A percentile compares a stretch with the other conserved stretches of the same genome.
Evolutionary conservation across 1,284 basidiomycete genomes (phyloP).

Genomic region (Tremellales sp.): DNA sequence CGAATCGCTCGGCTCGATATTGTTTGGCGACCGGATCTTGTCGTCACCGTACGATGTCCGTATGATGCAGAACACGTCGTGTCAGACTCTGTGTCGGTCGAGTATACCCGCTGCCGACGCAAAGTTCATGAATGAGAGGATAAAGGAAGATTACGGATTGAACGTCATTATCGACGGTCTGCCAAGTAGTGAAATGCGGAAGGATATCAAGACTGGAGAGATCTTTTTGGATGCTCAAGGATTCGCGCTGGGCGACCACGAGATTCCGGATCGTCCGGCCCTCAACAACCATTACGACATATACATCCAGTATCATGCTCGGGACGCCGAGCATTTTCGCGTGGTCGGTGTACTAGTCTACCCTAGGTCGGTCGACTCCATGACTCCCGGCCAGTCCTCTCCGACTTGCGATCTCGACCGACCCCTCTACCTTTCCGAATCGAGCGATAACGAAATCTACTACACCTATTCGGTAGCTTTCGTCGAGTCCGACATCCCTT

Average conservation of each 20-base stretch:
- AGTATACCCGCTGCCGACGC: conserved; percentile 67
- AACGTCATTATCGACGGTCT: conserved; percentile 95
- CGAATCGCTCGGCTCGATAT: conserved; percentile 85
- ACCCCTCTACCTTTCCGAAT: conserved; percentile 63
- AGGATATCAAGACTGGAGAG: conserved; percentile 69
- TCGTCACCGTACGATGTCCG: conserved; percentile 71
- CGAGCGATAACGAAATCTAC: conserved; percentile 62
- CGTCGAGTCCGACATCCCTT: conserved; percentile 80
- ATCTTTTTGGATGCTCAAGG: conserved; percentile 78
- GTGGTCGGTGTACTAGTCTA: conserved; percentile 90
- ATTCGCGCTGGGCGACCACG: conserved; percentile 45
- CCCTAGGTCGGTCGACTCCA: conserved; percentile 57
- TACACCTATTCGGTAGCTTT: conserved; percentile 90
- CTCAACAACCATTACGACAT: conserved; percentile 79
- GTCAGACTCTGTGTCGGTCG: conserved; percentile 68
- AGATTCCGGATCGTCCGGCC: conserved; percentile 57
- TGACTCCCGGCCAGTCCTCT: conserved; percentile 19
- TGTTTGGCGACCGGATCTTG: conserved; percentile 95
- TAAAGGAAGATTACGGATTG: conserved; percentile 86
- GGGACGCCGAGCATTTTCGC: conserved; percentile 64
- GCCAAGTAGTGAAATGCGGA: conserved; percentile 87
- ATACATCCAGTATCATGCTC: conserved; percentile 68
- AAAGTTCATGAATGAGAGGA: conserved; percentile 85
- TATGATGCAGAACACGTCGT: conserved; percentile 56
- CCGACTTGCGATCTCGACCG: conserved; percentile 36